Percentiles rank a stretch among this genome's conserved stretches.
phyloP scores from a whole-genome alignment of 768 basidiomycete genomes.

The Hygrophoropsis aurantiaca region DNA sequence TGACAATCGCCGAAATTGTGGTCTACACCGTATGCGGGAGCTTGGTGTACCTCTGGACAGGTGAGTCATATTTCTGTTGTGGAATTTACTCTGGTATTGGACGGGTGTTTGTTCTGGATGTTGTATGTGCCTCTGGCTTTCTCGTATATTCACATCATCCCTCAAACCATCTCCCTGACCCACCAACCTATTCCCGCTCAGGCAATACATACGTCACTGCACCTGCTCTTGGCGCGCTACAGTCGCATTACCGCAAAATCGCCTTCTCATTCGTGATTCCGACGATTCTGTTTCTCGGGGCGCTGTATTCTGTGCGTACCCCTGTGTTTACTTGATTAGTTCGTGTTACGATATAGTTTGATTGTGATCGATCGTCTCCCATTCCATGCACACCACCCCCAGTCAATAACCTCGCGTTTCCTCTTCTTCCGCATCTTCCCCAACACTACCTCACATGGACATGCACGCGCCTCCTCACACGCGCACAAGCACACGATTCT shows the following conservation, averaged over 20 bases:
- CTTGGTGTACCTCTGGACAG: slow-evolving; percentile 41
- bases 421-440: slow-evolving; percentile 46
- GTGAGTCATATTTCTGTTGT: slow-evolving; percentile 7
- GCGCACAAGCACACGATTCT: slow-evolving; percentile 32
- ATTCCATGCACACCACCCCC: neutral
- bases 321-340: too few species aligned
- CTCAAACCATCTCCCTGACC: too few species aligned
- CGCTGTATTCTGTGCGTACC: slow-evolving; percentile 39
- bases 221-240: slow-evolving; percentile 43
- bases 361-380: neutral
- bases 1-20: slow-evolving; percentile 42
- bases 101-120: too few species aligned
- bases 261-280: slow-evolving; percentile 47
- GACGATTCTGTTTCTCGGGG: slow-evolving; percentile 44
- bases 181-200: too few species aligned
- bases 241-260: slow-evolving; percentile 37
- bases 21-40: slow-evolving; percentile 44
- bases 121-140: neutral
- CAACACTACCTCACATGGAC: too few species aligned
- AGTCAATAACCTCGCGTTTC: slow-evolving; percentile 44
- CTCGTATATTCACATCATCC: neutral
- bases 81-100: neutral
- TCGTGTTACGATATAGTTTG: neutral
- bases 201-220: slow-evolving; percentile 45
- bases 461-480: slow-evolving; percentile 35